These are phyloP conservation scores for Elsinoe ampelina DNA, from an alignment of 2,329 filamentous ascomycete genomes.

Conservation along the genomic window DNA sequence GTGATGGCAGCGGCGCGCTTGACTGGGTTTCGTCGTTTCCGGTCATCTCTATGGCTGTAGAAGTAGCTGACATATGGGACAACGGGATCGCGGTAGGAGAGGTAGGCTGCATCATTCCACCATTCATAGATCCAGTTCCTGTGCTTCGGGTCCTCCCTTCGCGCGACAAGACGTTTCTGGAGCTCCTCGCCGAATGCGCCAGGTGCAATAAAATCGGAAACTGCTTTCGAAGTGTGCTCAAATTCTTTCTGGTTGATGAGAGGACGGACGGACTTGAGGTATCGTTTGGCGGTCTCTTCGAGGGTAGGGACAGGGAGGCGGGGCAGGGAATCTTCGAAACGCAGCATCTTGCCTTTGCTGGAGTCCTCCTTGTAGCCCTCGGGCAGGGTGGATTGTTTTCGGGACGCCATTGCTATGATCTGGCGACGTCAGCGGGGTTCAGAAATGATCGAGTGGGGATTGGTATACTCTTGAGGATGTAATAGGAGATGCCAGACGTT, in stretches of 20 bases:
- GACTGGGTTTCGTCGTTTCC: conserved; percentile 72
- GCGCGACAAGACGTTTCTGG: conserved; percentile 77
- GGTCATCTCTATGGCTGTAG: conserved; percentile 95
- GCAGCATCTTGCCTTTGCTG: conserved; percentile 69
- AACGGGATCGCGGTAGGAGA: conserved; percentile 87
- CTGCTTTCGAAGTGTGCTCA: conserved; percentile 67
- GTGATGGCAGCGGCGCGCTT: conserved; percentile 89
- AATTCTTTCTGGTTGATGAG: conserved; percentile 61
- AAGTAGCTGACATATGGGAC: conserved; percentile 99
- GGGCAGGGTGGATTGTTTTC: conserved; percentile 39
- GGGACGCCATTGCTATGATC: conserved; percentile 24
- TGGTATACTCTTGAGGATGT: conserved; percentile 13
- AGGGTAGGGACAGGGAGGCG: conserved; percentile 70
- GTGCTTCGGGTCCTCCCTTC: conserved; percentile 65
- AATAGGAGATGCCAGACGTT: conserved; percentile 14
- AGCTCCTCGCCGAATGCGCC: conserved; percentile 73
- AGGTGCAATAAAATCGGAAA: conserved; percentile 81
- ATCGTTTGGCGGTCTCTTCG: conserved; percentile 70
- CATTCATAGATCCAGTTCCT: conserved; percentile 97
- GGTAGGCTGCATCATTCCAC: conserved; percentile 96
- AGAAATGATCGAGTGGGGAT: background rate
- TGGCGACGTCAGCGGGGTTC: conserved; percentile 10
- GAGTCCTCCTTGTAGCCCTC: conserved; percentile 71
- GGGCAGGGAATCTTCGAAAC: conserved; percentile 79
- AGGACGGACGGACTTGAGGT: conserved; percentile 70